A percentile compares a stretch with the other conserved stretches of the same genome.
Conservation (phyloP, 2,329 filamentous ascomycete species). For the Ophiostoma sp. region DNA sequence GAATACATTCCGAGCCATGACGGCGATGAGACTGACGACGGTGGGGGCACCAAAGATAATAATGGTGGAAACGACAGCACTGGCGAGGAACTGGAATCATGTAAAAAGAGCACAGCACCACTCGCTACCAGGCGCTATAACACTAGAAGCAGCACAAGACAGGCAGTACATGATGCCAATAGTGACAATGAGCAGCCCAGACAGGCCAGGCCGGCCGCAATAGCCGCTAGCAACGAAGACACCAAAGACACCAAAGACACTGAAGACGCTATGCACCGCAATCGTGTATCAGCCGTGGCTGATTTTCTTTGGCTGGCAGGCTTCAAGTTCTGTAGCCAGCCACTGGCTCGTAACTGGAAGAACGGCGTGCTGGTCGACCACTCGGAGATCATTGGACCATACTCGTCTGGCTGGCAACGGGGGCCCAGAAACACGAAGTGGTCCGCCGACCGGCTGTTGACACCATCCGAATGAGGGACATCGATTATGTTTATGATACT, state of each 20-base stretch:
- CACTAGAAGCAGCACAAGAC: not conserved
- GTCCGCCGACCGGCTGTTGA: not conserved
- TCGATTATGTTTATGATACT: not conserved
- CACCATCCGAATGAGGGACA: not conserved
- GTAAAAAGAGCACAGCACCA: not conserved
- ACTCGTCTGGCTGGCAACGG: not conserved
- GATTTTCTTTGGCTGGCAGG: conserved; percentile 19
- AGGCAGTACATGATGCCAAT: not conserved
- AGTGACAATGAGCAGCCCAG: too few relatives aligned
- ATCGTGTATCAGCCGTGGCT: not conserved
- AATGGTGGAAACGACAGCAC: not conserved
- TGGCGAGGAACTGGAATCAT: not conserved
- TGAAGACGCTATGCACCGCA: not conserved
- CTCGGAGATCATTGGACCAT: conserved; percentile 9
- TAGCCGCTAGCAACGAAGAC: too few relatives aligned
- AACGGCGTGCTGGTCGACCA: conserved; percentile 22
- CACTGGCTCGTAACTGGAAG: conserved; percentile 20
- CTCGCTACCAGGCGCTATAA: conserved; percentile 8
- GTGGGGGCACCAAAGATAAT: too few relatives aligned
- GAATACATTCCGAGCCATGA: conserved; percentile 20
- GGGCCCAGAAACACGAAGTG: not conserved
- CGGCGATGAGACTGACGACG: too few relatives aligned
- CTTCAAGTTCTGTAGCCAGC: conserved; percentile 8
- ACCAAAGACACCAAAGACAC: too few relatives aligned
- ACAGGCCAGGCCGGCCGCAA: too few relatives aligned